Evolutionary conservation across 208 protist genomes (phyloP).

Genomic region (Novymonas esmeraldas): DNA sequence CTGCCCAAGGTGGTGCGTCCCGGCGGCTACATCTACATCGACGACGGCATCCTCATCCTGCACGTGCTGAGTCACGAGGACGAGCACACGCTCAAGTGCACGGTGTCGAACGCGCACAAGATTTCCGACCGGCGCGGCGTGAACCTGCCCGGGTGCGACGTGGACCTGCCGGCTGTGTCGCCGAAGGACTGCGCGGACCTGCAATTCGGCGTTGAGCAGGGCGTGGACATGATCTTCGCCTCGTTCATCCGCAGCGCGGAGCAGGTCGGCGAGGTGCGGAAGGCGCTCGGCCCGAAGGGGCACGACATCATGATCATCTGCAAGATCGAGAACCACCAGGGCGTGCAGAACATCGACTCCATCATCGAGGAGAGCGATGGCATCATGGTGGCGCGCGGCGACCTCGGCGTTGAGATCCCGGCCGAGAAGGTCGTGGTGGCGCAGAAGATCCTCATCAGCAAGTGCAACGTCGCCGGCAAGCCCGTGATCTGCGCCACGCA

Average conservation of each 20-base stretch:
- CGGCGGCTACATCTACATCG: slow-evolving; percentile 94
- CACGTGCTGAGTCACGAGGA: slow-evolving; percentile 78
- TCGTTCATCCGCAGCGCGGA: slow-evolving; percentile 97
- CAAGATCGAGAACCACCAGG: slow-evolving; percentile 99
- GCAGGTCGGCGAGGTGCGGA: slow-evolving; percentile 95
- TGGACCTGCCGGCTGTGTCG: slow-evolving; percentile 90
- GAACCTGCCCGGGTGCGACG: slow-evolving; percentile 88
- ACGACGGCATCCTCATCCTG: slow-evolving; percentile 96
- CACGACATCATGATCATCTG: slow-evolving; percentile 96
- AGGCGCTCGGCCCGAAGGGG: slow-evolving; percentile 89
- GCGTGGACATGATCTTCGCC: slow-evolving; percentile 98
- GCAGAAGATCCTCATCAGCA: slow-evolving; percentile 99
- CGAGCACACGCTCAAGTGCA: slow-evolving; percentile 75
- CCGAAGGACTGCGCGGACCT: slow-evolving; percentile 95
- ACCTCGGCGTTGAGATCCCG: slow-evolving; percentile 99
- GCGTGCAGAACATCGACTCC: slow-evolving; percentile 97
- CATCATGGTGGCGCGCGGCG: slow-evolving; percentile 99
- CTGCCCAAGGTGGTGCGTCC: slow-evolving; percentile 79
- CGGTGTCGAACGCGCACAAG: slow-evolving; percentile 80
- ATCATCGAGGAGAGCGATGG: slow-evolving; percentile 97
- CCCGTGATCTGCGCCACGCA: slow-evolving; percentile 99
- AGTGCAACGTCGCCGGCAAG: slow-evolving; percentile 98
- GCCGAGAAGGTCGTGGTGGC: slow-evolving; percentile 97
- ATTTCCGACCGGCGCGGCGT: slow-evolving; percentile 87
- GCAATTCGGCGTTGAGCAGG: slow-evolving; percentile 94